Percentiles rank a stretch among this genome's conserved stretches.
Evolutionary conservation across 106 monocot genomes (phyloP).

Genomic region (Allium cepa): DNA sequence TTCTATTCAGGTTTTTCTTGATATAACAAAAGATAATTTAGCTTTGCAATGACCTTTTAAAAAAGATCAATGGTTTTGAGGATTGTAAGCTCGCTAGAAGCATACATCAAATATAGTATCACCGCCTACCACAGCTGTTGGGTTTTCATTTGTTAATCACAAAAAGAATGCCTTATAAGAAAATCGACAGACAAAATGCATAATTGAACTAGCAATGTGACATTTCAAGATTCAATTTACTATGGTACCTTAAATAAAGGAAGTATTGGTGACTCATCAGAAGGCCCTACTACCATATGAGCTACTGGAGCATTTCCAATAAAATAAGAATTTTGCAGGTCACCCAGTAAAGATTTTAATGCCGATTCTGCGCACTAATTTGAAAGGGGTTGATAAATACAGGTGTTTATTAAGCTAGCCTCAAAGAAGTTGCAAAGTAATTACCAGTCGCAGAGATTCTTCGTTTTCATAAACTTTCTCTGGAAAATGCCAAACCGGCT

Average conservation of each 20-base stretch:
- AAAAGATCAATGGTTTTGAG: not conserved
- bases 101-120: not conserved
- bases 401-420: not conserved
- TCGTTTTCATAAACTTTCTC: slow-evolving; percentile 95
- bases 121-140: not conserved
- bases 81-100: not conserved
- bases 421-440: not conserved
- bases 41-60: not conserved
- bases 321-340: slow-evolving; percentile 71
- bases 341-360: slow-evolving; percentile 76
- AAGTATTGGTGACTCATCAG: slow-evolving; percentile 18
- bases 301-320: slow-evolving; percentile 95
- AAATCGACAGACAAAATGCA: not conserved
- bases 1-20: too few relatives aligned
- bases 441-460: slow-evolving; percentile 75
- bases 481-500: slow-evolving; percentile 93
- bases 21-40: not conserved
- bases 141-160: not conserved
- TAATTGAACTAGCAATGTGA: not conserved
- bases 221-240: not conserved
- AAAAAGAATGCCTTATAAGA: not conserved
- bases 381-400: not conserved
- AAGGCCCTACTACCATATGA: slow-evolving; percentile 35
- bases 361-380: slow-evolving; percentile 92
- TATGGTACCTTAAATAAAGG: slow-evolving; percentile 59